Evolutionary conservation across 73 alveolate species (phyloP).

Genomic region (Uronychia setigera): DNA sequence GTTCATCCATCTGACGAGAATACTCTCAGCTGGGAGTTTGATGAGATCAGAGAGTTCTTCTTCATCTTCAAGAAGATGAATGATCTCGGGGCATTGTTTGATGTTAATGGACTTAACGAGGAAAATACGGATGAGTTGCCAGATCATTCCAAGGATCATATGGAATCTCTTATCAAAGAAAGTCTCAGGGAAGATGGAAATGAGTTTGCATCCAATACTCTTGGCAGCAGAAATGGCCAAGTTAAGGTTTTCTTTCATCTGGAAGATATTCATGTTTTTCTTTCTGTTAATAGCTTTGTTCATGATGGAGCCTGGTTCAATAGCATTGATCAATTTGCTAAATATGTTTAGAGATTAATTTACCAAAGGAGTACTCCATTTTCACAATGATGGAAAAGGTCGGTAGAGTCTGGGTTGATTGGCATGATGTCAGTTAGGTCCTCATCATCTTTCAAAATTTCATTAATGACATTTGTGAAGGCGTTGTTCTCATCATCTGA

Average conservation of each 20-base stretch:
- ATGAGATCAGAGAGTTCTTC: conserved; percentile 91
- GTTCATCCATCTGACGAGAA: conserved; percentile 95
- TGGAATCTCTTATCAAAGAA: conserved; percentile 83
- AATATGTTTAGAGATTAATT: neutral
- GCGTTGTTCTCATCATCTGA: conserved; percentile 81
- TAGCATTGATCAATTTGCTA: conserved; percentile 84
- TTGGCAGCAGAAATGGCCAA: conserved; percentile 93
- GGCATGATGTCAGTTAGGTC: conserved; percentile 86
- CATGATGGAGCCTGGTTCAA: conserved; percentile 89
- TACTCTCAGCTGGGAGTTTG: conserved; percentile 88
- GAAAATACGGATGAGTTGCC: conserved; percentile 90
- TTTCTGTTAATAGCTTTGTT: conserved; percentile 88
- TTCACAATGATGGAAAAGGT: conserved; percentile 81
- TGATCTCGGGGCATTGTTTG: conserved; percentile 89
- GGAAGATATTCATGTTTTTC: conserved; percentile 79
- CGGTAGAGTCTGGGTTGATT: conserved; percentile 88
- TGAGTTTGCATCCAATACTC: conserved; percentile 88
- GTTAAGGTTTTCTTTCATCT: conserved; percentile 90
- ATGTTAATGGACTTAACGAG: conserved; percentile 71
- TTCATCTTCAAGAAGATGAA: conserved; percentile 81
- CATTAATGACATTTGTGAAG: conserved; percentile 77
- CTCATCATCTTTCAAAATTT: conserved; percentile 75
- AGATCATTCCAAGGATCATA: conserved; percentile 85
- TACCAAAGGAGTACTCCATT: conserved; percentile 84
- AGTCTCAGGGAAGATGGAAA: conserved; percentile 81